Base-by-base conservation (phyloP, 768 basidiomycete genomes). In the Termitomyces heimii region DNA sequence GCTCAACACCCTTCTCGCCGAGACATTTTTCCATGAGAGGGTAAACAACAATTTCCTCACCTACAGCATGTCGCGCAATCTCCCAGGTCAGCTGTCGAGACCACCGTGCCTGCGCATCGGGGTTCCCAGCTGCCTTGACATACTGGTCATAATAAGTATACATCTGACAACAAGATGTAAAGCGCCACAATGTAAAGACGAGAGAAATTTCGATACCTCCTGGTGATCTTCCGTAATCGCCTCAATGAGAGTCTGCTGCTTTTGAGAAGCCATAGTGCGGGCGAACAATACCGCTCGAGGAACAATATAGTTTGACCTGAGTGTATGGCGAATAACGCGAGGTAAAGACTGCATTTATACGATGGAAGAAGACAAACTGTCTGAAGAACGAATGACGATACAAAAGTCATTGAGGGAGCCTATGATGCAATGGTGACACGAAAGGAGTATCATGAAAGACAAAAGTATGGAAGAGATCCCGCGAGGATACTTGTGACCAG, bases 21-120 rank as follows among this genome's bases (percentile, higher is more conserved):
- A 85, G 76, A 54, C 80, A 72, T 57, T 77, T 72, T 63, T 85
- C 83, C 74, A 85, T 78, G 46, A 84, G 73, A 14, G 84, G 84
- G 62, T 86, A 86, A 0, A 85, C 79, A 37, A 86, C 73, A 39
- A 85, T 76, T 65, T 87, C 85, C 65, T 86, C 84, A 14, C 78
- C 82, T 7, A 80, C 77, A 4, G 83, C 80, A 57, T 85, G 84
- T 0, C 82, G 75, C 1, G 82, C 83, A 40, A 85, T 71, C 67
- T 83, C 82, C 84, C 83, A 85, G 13, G 70, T 74, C 5, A 85
- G 70, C 65, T 84, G 82, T 45, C 73, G 73, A 0, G 80, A 72
- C 83, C 82, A 85, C 8, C 81, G 76, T 2, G 65, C 69, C 64
- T 83, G 80, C 0, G 75, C 75, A 34, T 81, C 78, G 26, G 66